Conservation (phyloP, 331 rosid genomes). For the Saraca asoca region DNA sequence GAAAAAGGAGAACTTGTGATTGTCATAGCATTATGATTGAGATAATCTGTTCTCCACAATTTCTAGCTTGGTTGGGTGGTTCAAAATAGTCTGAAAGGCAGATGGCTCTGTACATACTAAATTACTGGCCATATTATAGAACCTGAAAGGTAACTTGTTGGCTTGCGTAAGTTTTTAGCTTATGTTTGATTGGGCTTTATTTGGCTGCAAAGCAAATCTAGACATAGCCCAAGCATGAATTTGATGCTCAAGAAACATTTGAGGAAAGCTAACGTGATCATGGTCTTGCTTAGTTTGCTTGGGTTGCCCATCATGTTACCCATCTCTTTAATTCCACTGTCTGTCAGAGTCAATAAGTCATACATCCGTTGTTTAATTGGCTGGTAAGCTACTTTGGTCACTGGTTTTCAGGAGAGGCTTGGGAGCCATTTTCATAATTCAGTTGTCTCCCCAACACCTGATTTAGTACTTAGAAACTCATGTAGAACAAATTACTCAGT, state of each 20-base stretch:
- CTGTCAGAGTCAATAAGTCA: background rate
- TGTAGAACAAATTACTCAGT: background rate
- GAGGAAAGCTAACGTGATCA: background rate
- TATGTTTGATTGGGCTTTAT: conserved; percentile 7
- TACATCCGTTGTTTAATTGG: background rate
- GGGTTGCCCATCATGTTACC: background rate
- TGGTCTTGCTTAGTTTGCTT: conserved; percentile 7
- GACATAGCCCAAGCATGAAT: background rate
- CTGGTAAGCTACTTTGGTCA: background rate
- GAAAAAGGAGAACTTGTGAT: too few species aligned
- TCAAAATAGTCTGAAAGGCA: conserved; percentile 2
- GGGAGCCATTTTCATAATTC: background rate
- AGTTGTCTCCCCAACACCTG: background rate
- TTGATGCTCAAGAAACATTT: background rate
- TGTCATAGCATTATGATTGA: conserved; percentile 9
- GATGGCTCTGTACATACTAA: background rate
- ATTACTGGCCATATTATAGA: conserved; percentile 7
- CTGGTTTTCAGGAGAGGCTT: background rate
- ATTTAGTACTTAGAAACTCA: background rate
- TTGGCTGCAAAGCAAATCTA: background rate
- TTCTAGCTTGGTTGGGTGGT: background rate
- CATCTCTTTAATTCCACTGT: conserved; percentile 2
- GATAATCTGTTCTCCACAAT: conserved; percentile 6
- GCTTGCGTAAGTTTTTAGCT: background rate
- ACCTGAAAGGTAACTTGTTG: conserved; percentile 2